These are phyloP conservation scores for Metarhizium anisopliae DNA, from an alignment of 2,329 filamentous ascomycete species.

Conservation along the genomic window DNA sequence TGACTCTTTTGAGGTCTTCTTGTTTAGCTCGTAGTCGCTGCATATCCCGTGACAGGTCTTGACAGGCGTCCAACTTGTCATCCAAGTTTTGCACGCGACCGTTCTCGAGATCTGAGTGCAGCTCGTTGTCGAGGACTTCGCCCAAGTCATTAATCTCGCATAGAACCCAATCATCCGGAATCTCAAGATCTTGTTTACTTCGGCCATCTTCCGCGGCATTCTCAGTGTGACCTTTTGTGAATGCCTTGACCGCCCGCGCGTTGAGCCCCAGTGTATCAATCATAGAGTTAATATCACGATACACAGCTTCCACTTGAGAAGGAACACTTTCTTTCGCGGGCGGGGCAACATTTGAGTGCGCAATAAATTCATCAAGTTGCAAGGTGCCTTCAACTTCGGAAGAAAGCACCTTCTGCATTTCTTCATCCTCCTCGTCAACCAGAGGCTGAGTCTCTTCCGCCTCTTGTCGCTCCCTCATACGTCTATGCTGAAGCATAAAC, in stretches of 20 bases:
- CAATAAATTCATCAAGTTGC: conserved; percentile 59
- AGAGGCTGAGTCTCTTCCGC: conserved; percentile 49
- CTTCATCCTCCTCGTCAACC: conserved; percentile 61
- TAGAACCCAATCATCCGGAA: conserved; percentile 61
- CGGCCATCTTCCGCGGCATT: conserved; percentile 44
- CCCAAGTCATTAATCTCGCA: conserved; percentile 65
- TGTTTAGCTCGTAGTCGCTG: conserved; percentile 65
- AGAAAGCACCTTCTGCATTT: conserved; percentile 53
- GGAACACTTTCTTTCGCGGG: conserved; percentile 49
- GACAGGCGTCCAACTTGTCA: conserved; percentile 58
- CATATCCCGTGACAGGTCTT: conserved; percentile 61
- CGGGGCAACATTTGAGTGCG: conserved; percentile 44
- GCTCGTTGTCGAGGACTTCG: conserved; percentile 51
- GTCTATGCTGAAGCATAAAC: conserved; percentile 41
- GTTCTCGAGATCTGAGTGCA: conserved; percentile 56
- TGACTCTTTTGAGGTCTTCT: conserved; percentile 68
- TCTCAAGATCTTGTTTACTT: conserved; percentile 59
- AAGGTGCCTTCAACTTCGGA: conserved; percentile 53
- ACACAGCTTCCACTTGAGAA: conserved; percentile 57
- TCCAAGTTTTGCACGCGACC: conserved; percentile 61
- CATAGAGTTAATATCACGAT: conserved; percentile 85
- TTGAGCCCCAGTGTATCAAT: conserved; percentile 88
- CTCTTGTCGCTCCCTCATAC: conserved; percentile 44
- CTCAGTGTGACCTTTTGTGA: conserved; percentile 59
- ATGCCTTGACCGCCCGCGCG: conserved; percentile 54